Base-by-base conservation (phyloP, 2,329 filamentous ascomycete genomes). In the Pseudonectria buxi region DNA sequence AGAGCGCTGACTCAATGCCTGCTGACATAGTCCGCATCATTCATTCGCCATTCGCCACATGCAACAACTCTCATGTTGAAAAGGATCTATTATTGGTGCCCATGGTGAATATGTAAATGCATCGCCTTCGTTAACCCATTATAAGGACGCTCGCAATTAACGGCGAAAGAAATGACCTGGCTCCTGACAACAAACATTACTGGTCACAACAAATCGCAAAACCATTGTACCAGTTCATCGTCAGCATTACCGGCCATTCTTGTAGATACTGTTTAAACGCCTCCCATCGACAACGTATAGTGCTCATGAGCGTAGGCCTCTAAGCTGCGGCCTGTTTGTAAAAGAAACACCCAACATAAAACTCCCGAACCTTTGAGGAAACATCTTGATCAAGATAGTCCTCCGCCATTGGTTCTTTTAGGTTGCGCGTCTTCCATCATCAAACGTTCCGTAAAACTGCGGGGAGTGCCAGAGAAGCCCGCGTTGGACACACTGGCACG, bases 361-460 rank as follows among this genome's bases (percentile, higher is more conserved):
- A 52, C 46, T 47, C 52, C 48, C 39, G 34, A 30, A 31, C 31
- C 30, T 33, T 38, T 35, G 36, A 32, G 18, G 14, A 36, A 45
- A 34, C 35, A 32, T 28, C 27, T 29, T 46, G 40, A 45, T 32
- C 40, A 35, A 45, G 48, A 35, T 26, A 52, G 32, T 24, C 39
- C 43, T 32, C 45, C 37, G 30, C 43, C 45, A 16, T 36, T 36
- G 22, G 35, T 44, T 26, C 44, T 48, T 29, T 56, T 54, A 36
- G 43, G 55, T 33, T 58, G 61, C 39, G 66, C 59, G 24, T 71
- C 68, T 43, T 72, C 68, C 56, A 65, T 66, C 54, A 71, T 62
- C 39, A 71, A 53, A 14, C 69, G 63, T 53, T 72, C 66, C 14
- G 61, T 69, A 40, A 73, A 58, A 44, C 69, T 72, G 37, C 58